Percentiles rank a stretch among this genome's conserved stretches.
phyloP scores from a whole-genome alignment of 2,329 filamentous ascomycete genomes.

The Huntiella decipiens region DNA sequence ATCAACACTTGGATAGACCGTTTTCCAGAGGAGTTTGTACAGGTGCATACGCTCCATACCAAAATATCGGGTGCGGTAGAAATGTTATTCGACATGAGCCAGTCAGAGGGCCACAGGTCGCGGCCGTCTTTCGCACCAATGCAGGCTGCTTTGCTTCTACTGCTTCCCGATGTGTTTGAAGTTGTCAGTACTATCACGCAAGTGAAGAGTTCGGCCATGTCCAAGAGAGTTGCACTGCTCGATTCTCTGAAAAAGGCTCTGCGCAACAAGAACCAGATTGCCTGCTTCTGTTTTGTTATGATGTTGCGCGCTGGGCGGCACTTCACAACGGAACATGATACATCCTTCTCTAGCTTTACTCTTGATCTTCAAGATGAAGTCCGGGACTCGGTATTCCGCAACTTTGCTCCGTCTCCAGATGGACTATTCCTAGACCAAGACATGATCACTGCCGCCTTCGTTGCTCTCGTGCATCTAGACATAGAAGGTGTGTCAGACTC shows the following conservation, averaged over 20 bases:
- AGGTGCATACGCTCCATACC: constrained; percentile 39
- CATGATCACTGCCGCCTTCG: constrained; percentile 47
- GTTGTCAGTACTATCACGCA: constrained; percentile 49
- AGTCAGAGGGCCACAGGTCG: constrained; percentile 36
- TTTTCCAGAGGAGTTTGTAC: constrained; percentile 44
- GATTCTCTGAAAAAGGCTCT: constrained; percentile 44
- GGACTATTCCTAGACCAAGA: constrained; percentile 38
- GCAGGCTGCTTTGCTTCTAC: constrained; percentile 41
- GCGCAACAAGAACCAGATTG: constrained; percentile 45
- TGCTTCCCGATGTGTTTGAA: constrained; percentile 51
- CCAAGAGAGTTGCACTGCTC: constrained; percentile 47
- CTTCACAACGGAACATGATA: constrained; percentile 43
- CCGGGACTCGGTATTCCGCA: constrained; percentile 43
- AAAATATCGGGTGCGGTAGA: constrained; percentile 47
- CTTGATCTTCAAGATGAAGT: constrained; percentile 53
- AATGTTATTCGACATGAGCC: constrained; percentile 50
- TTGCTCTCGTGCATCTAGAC: constrained; percentile 43
- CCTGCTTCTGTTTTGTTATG: constrained; percentile 45
- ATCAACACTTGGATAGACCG: constrained; percentile 48
- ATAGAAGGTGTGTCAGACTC: constrained; percentile 38
- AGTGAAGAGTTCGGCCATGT: constrained; percentile 39
- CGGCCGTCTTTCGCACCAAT: constrained; percentile 37
- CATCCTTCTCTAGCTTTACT: constrained; percentile 45
- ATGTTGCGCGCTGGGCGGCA: constrained; percentile 44
- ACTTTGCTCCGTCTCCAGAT: constrained; percentile 27